phyloP scores from a whole-genome alignment of 2,329 filamentous ascomycete species.

The Chaetothyriales sp. region DNA sequence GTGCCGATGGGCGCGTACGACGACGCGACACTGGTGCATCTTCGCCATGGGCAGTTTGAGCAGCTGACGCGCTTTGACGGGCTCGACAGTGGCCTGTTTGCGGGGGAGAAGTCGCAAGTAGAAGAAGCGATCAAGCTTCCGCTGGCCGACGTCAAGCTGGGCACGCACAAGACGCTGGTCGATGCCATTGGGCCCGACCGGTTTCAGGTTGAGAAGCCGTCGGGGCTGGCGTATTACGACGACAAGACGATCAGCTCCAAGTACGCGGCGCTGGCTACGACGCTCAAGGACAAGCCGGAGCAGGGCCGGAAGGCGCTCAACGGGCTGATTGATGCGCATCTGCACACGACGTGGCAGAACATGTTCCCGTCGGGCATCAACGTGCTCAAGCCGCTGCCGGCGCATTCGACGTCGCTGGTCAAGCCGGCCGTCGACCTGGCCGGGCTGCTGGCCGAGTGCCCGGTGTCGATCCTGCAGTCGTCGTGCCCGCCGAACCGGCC shows the following conservation, averaged over 20 bases:
- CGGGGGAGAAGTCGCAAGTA: slow-evolving; percentile 53
- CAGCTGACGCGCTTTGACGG: slow-evolving; percentile 60
- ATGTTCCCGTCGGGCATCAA: slow-evolving; percentile 62
- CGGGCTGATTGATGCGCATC: slow-evolving; percentile 66
- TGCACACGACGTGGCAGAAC: slow-evolving; percentile 76
- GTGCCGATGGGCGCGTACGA: slow-evolving; percentile 71
- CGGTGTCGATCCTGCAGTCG: slow-evolving; percentile 54
- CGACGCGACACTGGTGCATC: slow-evolving; percentile 55
- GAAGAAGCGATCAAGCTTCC: slow-evolving; percentile 49
- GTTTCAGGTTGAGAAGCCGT: slow-evolving; percentile 54
- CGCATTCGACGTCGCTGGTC: slow-evolving; percentile 61
- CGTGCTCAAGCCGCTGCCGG: slow-evolving; percentile 64
- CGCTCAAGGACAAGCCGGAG: slow-evolving; percentile 43
- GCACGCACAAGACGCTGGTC: slow-evolving; percentile 48
- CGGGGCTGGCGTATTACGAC: slow-evolving; percentile 67
- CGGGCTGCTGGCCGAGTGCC: slow-evolving; percentile 60
- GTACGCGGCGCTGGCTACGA: slow-evolving; percentile 55
- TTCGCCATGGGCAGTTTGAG: slow-evolving; percentile 64
- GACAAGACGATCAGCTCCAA: slow-evolving; percentile 45
- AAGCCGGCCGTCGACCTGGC: slow-evolving; percentile 60
- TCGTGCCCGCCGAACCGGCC: slow-evolving; percentile 73
- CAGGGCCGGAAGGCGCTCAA: slow-evolving; percentile 54
- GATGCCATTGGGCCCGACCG: slow-evolving; percentile 45
- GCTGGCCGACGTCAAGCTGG: slow-evolving; percentile 42
- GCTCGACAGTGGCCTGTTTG: slow-evolving; percentile 58